Percentiles rank a stretch among this genome's conserved stretches.
These are phyloP conservation scores for Alternaria incomplexa DNA, from an alignment of 2,329 filamentous ascomycete genomes.

Conservation along the genomic window DNA sequence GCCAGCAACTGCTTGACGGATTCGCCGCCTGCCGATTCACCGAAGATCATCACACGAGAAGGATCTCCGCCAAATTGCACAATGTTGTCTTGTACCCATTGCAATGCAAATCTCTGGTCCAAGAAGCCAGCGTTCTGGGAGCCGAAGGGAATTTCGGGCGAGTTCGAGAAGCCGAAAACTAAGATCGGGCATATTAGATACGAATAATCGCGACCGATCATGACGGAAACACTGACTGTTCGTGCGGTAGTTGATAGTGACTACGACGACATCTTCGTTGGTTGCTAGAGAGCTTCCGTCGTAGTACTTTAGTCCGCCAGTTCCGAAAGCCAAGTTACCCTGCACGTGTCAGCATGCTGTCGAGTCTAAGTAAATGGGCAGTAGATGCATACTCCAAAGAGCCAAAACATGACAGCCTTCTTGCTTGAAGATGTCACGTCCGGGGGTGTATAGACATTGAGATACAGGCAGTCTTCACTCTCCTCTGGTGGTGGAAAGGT, in stretches of 20 bases:
- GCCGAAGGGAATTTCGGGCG: conserved; percentile 20
- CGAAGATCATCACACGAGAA: conserved; percentile 54
- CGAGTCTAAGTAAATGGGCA: background rate
- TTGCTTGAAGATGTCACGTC: conserved; percentile 8
- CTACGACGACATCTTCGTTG: conserved; percentile 28
- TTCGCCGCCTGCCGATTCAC: conserved; percentile 34
- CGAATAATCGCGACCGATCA: rapidly evolving
- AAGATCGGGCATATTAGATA: background rate
- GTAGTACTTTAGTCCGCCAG: conserved; percentile 19
- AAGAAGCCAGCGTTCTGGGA: conserved; percentile 58
- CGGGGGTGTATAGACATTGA: conserved; percentile 44
- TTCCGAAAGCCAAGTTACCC: conserved; percentile 28
- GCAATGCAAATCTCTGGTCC: conserved; percentile 60
- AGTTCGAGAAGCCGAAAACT: conserved; percentile 29
- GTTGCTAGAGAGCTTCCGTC: conserved; percentile 34
- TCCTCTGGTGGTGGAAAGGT: conserved; percentile 16
- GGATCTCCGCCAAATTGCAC: conserved; percentile 48
- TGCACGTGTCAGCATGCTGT: conserved; percentile 16
- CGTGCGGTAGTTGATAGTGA: conserved; percentile 34
- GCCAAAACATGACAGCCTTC: conserved; percentile 24
- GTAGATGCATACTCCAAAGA: background rate
- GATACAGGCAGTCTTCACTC: conserved; percentile 49
- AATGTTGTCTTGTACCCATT: conserved; percentile 61
- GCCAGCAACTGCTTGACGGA: conserved; percentile 20
- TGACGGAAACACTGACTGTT: conserved; percentile 13